Evolutionary conservation across 2,329 filamentous ascomycete genomes (phyloP), one percentile per base, ranked within the genome.

Genomic region (Didymellaceae sp.): DNA sequence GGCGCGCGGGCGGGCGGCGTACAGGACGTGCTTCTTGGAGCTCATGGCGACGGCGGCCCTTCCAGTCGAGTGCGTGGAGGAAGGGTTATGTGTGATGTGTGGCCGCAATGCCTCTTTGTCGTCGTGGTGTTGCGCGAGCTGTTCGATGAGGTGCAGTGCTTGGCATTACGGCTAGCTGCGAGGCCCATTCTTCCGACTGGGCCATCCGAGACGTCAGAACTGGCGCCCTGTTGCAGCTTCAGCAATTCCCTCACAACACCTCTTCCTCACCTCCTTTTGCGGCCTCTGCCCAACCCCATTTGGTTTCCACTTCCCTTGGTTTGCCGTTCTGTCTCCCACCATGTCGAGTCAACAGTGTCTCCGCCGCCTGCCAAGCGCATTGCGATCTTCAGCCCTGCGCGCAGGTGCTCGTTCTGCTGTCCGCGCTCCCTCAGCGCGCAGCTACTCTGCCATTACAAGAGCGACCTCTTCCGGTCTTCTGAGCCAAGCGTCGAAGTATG

Each of bases 281-380:
- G 31, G 48, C 48, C 25, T 24, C 39, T 49, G 38, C 53, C 52
- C 51, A 32, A n/a, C 44, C 39, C 48, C 38, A 50, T 33, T 40
- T 35, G 40, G 17, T 31, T 45, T 40, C 24, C 42, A 51, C 51
- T 59, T 59, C 49, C 33, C 41, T 34, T 42, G 52, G 45, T 25
- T 47, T 37, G 17, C 50, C 45, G n/a, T 37, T 14, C 16, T 33
- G 17, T 14, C 37, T 13, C 45, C 57, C 52, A 60, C 35, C 54
- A 73, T 73, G 71, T 70, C 69, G 50, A 61, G 66, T 56, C 69
- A 71, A 55, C 70, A 72, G 63, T 73, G 68, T 68, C 66, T 73
- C 57, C 68, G 71, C 63, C 71, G 68, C 45, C 58, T 70, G 42
- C 65, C 65, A 26, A 45, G 57, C 41, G 59, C 63, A 20, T 43